phyloP scores from a whole-genome alignment of 495 filamentous ascomycete species.

The Articulospora tetracladia region DNA sequence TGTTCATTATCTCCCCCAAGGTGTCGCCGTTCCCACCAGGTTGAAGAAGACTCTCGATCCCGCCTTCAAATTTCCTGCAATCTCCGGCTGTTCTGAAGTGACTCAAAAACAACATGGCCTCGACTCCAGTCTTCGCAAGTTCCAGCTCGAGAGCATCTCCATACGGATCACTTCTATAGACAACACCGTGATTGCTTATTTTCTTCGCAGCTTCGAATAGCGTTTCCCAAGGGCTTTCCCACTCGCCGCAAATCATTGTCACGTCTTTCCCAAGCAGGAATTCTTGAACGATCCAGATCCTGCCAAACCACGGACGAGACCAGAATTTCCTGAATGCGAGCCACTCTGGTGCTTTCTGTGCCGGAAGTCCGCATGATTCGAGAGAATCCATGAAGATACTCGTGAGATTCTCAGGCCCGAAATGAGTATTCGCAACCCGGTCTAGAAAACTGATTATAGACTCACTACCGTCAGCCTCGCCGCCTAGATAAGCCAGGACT shows the following conservation, averaged over 20 bases:
- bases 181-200: background rate
- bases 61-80: too few relatives aligned
- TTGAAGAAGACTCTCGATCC: too few relatives aligned
- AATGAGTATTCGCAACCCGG: background rate
- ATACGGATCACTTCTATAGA: background rate
- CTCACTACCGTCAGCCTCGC: slow-evolving; percentile 18
- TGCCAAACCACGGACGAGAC: slow-evolving; percentile 30
- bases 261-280: slow-evolving; percentile 30
- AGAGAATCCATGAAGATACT: background rate
- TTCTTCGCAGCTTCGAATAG: slow-evolving; percentile 20
- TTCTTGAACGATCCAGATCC: slow-evolving; percentile 34
- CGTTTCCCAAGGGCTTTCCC: slow-evolving; percentile 23
- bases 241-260: slow-evolving; percentile 26
- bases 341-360: background rate
- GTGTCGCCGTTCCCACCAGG: too few relatives aligned
- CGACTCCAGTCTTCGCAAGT: background rate
- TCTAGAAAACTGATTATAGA: background rate
- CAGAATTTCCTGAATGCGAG: slow-evolving; percentile 10
- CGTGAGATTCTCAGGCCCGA: background rate
- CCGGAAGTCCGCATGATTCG: background rate
- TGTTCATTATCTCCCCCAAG: too few relatives aligned
- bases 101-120: background rate
- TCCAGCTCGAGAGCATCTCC: background rate
- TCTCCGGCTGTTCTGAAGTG: background rate
- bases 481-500: slow-evolving; percentile 5